Percentiles rank a stretch among this genome's conserved stretches.
Evolutionary conservation across 768 basidiomycete species (phyloP).

Genomic region (Filobasidium floriforme): DNA sequence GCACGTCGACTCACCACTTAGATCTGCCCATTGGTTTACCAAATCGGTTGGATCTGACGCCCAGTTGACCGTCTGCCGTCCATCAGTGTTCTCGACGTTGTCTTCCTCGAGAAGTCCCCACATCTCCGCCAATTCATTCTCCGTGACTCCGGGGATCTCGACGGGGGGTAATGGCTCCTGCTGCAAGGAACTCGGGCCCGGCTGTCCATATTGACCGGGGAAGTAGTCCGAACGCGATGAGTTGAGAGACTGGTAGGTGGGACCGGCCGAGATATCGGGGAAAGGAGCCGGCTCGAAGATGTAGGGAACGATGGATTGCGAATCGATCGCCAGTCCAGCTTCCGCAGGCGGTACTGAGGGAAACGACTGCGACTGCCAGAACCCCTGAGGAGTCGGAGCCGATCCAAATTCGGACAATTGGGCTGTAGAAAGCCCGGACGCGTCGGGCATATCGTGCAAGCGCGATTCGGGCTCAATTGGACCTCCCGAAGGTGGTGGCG

Average conservation of each 20-base stretch:
- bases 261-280: background rate
- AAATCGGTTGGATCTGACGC: background rate
- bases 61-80: background rate
- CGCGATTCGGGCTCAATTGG: background rate
- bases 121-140: conserved; percentile 29
- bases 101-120: conserved; percentile 30
- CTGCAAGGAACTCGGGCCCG: background rate
- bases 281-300: conserved; percentile 29
- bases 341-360: conserved; percentile 18
- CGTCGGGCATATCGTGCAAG: background rate
- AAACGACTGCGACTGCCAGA: background rate
- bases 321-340: conserved; percentile 18
- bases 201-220: background rate
- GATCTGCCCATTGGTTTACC: conserved; percentile 14
- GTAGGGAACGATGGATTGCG: conserved; percentile 21
- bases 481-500: background rate
- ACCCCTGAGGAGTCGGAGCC: too few relatives aligned
- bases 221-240: background rate
- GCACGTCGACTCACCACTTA: conserved; percentile 17
- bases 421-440: background rate
- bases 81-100: background rate
- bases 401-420: too few relatives aligned
- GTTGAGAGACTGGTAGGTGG: background rate
- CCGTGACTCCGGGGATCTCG: conserved; percentile 15
- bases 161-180: conserved; percentile 3